Evolutionary conservation across 129 eudicot species (phyloP).

Genomic region (Tagetes erecta): DNA sequence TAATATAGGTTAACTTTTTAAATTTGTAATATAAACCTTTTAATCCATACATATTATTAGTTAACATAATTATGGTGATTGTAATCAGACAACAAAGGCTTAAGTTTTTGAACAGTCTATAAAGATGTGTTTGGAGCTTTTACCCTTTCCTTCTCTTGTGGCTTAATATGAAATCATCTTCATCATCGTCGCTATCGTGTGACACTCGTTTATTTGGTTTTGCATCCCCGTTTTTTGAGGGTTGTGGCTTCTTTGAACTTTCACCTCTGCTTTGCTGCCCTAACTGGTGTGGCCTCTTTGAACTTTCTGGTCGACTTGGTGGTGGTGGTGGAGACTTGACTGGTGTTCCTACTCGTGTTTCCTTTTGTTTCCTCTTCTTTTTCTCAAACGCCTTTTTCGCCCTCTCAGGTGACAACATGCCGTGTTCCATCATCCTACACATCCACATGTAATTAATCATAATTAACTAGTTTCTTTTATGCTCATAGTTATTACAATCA

Average conservation of each 20-base stretch:
- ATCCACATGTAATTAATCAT: background rate
- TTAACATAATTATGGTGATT: background rate
- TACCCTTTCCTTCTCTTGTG: constrained; percentile 78
- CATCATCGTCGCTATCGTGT: constrained; percentile 57
- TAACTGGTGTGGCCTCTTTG: constrained; percentile 47
- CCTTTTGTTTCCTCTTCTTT: constrained; percentile 88
- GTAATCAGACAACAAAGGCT: background rate
- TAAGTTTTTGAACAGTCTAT: constrained; percentile 24
- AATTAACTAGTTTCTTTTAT: background rate
- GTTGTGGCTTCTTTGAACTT: constrained; percentile 48
- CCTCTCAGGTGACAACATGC: constrained; percentile 82
- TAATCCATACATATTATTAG: background rate
- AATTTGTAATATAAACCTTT: too few relatives aligned
- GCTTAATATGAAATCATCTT: constrained; percentile 58
- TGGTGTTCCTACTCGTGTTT: constrained; percentile 66
- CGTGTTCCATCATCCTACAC: constrained; percentile 98
- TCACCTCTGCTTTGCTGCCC: constrained; percentile 53
- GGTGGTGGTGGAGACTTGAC: constrained; percentile 59
- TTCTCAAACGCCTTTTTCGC: constrained; percentile 84
- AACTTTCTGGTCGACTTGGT: constrained; percentile 60
- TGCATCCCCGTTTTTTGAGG: constrained; percentile 65
- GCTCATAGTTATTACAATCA: too few relatives aligned
- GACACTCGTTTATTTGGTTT: constrained; percentile 61
- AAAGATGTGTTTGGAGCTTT: background rate
- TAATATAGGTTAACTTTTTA: too few relatives aligned